These are phyloP conservation scores for Licmophora abbreviata DNA, from an alignment of 108 stramenopile species.

Conservation along the genomic window DNA sequence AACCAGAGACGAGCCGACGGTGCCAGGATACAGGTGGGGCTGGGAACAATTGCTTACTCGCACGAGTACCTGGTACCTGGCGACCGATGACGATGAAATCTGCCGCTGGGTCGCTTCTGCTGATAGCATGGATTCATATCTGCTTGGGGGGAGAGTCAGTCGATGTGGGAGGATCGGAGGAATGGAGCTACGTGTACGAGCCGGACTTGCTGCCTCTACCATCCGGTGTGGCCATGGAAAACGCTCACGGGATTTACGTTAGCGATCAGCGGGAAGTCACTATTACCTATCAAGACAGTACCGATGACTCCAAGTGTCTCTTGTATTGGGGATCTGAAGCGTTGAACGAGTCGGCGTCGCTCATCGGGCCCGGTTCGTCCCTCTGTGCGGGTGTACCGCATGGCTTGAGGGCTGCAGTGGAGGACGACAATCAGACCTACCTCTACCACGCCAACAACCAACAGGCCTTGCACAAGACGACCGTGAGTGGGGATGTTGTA, in stretches of 20 bases:
- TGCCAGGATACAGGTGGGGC: no score
- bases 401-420: slow-evolving; percentile 4
- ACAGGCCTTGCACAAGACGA: slow-evolving; percentile 4
- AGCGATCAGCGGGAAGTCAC: background rate
- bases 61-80: no score
- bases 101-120: no score
- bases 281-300: slow-evolving; percentile 5
- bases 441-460: slow-evolving; percentile 12
- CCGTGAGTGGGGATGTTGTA: slow-evolving; percentile 2
- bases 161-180: slow-evolving; percentile 1
- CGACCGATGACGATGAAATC: no score
- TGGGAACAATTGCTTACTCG: no score
- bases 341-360: background rate
- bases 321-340: background rate
- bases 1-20: no score
- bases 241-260: slow-evolving; percentile 9
- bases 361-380: slow-evolving; percentile 1
- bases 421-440: background rate
- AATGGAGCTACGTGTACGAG: slow-evolving; percentile 2
- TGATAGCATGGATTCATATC: no score
- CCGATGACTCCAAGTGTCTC: slow-evolving; percentile 7
- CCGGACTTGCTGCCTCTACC: slow-evolving; percentile 3
- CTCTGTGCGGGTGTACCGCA: slow-evolving; percentile 9
- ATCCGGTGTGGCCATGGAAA: background rate
- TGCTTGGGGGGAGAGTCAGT: no score